These are phyloP conservation scores for Filobasidium wieringae DNA, from an alignment of 768 basidiomycete genomes.

Conservation along the genomic window DNA sequence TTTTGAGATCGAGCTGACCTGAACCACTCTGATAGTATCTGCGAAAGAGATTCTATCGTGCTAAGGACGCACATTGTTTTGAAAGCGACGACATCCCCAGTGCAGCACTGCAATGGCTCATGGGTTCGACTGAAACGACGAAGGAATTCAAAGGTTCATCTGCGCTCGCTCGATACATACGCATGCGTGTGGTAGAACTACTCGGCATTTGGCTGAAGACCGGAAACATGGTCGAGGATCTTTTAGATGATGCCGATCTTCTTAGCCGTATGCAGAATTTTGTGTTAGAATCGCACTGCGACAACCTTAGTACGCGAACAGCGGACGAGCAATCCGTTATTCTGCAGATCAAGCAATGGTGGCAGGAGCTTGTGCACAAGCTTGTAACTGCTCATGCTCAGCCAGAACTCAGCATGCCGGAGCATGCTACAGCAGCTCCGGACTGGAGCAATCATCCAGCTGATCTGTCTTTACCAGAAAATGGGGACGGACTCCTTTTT, in stretches of 20 bases:
- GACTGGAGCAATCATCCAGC: too few species aligned
- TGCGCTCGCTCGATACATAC: background rate
- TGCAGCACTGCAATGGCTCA: background rate
- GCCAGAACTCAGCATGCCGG: too few species aligned
- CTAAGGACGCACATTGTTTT: background rate
- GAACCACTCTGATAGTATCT: slow-evolving; percentile 33
- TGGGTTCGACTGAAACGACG: background rate
- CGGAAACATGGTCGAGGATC: background rate
- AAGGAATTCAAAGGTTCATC: background rate
- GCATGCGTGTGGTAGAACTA: background rate
- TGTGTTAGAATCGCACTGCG: too few species aligned
- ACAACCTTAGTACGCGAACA: too few species aligned
- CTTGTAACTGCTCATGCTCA: too few species aligned
- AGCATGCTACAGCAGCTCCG: too few species aligned
- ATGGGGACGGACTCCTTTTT: too few species aligned
- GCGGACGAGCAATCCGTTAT: too few species aligned
- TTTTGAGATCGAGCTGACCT: too few species aligned
- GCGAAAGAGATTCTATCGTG: slow-evolving; percentile 24
- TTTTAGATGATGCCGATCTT: background rate
- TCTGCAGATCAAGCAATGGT: too few species aligned
- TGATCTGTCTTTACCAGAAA: too few species aligned
- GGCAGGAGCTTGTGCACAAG: too few species aligned
- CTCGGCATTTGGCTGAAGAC: background rate
- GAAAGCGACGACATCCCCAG: background rate
- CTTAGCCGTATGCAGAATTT: background rate